Conservation (phyloP, 345 rosid genomes). For the Moringa oleifera region DNA sequence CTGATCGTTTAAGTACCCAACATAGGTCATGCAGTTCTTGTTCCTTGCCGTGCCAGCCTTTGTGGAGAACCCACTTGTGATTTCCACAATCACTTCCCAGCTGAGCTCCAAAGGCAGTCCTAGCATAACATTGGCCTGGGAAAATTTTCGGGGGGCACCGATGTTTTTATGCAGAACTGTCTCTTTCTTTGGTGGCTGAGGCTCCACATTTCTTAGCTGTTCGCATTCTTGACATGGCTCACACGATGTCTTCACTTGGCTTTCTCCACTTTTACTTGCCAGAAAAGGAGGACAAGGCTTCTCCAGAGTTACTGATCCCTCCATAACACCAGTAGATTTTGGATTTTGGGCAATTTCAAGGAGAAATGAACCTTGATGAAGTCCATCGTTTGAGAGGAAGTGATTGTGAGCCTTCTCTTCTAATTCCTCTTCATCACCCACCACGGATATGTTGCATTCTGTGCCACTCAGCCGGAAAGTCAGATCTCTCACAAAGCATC, state of each 20-base stretch:
- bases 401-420: neutral
- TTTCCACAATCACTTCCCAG: conserved; percentile 27
- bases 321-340: conserved; percentile 20
- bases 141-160: neutral
- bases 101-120: conserved; percentile 26
- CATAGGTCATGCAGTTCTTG: conserved; percentile 11
- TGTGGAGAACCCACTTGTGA: conserved; percentile 22
- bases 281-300: neutral
- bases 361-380: conserved; percentile 6
- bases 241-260: neutral
- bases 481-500: conserved; percentile 24
- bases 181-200: neutral
- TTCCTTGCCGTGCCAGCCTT: conserved; percentile 1
- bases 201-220: neutral
- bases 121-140: neutral
- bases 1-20: conserved; percentile 16
- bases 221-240: neutral
- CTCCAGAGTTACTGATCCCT: conserved; percentile 11
- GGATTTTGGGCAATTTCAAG: conserved; percentile 12
- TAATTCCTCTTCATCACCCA: conserved; percentile 18
- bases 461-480: conserved; percentile 28
- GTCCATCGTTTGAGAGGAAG: neutral
- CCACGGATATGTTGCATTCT: conserved; percentile 23
- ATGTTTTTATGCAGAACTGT: neutral
- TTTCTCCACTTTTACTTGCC: neutral